phyloP scores from a whole-genome alignment of 2,329 filamentous ascomycete species.

The Elsinoe perseae region DNA sequence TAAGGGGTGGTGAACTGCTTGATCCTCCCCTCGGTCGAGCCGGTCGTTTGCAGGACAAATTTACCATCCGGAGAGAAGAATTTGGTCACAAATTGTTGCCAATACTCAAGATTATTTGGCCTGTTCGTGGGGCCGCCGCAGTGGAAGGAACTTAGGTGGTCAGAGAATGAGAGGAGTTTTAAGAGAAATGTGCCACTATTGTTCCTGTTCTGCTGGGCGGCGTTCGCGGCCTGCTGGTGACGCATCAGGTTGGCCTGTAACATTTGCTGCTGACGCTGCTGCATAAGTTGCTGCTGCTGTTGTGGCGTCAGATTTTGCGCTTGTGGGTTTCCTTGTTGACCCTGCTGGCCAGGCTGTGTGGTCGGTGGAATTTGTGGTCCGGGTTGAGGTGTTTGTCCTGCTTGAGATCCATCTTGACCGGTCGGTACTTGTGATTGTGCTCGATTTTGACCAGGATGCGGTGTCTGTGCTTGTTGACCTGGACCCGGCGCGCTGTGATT shows the following conservation, averaged over 20 bases:
- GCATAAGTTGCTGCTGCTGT: slow-evolving; percentile 32
- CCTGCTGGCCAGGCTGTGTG: slow-evolving; percentile 22
- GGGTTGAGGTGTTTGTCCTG: slow-evolving; percentile 22
- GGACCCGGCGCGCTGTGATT: slow-evolving; percentile 40
- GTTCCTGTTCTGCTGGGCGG: slow-evolving; percentile 22
- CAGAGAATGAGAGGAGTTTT: slow-evolving; percentile 49
- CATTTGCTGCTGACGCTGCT: slow-evolving; percentile 30
- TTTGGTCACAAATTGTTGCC: slow-evolving; percentile 68
- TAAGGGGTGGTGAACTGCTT: slow-evolving; percentile 19
- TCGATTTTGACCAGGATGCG: slow-evolving; percentile 33
- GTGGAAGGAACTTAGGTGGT: slow-evolving; percentile 48
- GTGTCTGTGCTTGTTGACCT: slow-evolving; percentile 29
- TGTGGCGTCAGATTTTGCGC: slow-evolving; percentile 21
- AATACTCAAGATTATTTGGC: slow-evolving; percentile 64
- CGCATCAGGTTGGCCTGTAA: slow-evolving; percentile 18
- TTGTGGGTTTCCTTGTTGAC: slow-evolving; percentile 29
- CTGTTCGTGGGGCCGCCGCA: slow-evolving; percentile 37
- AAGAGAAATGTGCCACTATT: slow-evolving; percentile 41
- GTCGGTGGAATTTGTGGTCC: slow-evolving; percentile 21
- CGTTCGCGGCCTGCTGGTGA: slow-evolving; percentile 25
- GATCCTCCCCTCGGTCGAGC: slow-evolving; percentile 40
- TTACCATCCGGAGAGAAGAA: slow-evolving; percentile 76
- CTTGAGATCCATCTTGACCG: slow-evolving; percentile 4
- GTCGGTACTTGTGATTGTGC: slow-evolving; percentile 32
- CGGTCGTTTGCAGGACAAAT: slow-evolving; percentile 62